Conservation (phyloP, 1,139 yeast genomes). For the Arxiozyma telluris region DNA sequence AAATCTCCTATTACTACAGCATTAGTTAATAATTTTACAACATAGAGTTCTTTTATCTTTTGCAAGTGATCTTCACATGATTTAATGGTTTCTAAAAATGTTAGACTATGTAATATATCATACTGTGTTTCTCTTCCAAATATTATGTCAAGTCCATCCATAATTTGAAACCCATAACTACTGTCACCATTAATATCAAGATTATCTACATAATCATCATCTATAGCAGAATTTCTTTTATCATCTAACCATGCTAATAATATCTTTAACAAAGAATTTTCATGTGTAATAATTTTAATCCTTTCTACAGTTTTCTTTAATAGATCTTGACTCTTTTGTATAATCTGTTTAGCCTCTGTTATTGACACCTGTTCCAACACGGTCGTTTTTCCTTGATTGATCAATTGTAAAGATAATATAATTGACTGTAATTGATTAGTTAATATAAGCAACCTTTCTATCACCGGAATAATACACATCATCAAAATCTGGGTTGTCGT, state of each 20-base stretch:
- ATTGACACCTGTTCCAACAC: background rate
- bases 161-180: constrained; percentile 8
- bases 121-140: constrained; percentile 1
- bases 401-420: constrained; percentile 1
- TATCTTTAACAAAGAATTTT: background rate
- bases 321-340: background rate
- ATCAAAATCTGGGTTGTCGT: constrained; percentile 19
- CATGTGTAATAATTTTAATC: constrained; percentile 2
- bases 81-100: background rate
- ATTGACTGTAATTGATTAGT: constrained; percentile 31
- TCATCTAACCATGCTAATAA: constrained; percentile 21
- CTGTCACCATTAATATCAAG: constrained; percentile 7
- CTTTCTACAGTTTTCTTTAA: constrained; percentile 13
- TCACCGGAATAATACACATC: constrained; percentile 39
- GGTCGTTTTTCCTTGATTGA: background rate
- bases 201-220: constrained; percentile 18
- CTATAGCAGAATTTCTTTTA: constrained; percentile 12
- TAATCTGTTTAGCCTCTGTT: background rate
- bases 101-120: background rate
- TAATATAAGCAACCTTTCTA: constrained; percentile 50
- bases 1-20: background rate
- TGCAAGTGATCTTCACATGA: background rate
- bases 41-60: background rate
- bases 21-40: background rate
- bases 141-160: constrained; percentile 7